phyloP scores from a whole-genome alignment of 2,329 filamentous ascomycete species.

The Sordariomycetes sp. region DNA sequence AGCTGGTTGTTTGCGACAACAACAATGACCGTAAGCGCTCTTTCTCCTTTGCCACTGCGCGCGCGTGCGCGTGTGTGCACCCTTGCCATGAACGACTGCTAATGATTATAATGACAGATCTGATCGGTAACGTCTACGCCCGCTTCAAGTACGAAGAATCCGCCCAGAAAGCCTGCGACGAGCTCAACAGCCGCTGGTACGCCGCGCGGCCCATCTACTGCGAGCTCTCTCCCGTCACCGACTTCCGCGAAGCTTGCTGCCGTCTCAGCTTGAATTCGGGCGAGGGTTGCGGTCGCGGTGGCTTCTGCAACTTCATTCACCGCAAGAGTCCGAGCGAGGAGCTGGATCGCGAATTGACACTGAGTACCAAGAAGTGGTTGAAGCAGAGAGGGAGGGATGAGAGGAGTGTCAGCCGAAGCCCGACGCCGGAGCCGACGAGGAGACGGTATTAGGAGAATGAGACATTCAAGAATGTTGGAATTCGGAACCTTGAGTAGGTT shows the following conservation, averaged over 20 bases:
- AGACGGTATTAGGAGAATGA: slow-evolving; percentile 48
- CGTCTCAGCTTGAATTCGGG: slow-evolving; percentile 87
- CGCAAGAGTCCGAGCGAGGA: slow-evolving; percentile 88
- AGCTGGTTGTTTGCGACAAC: slow-evolving; percentile 97
- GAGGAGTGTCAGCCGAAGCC: slow-evolving; percentile 72
- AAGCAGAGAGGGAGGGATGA: slow-evolving; percentile 75
- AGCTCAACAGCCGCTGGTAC: slow-evolving; percentile 93
- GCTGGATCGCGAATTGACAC: slow-evolving; percentile 76
- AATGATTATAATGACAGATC: slow-evolving; percentile 43
- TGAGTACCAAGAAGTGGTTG: slow-evolving; percentile 95
- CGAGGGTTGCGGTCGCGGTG: slow-evolving; percentile 89
- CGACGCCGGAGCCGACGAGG: slow-evolving; percentile 75
- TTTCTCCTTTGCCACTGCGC: background rate
- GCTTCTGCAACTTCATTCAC: slow-evolving; percentile 99
- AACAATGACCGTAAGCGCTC: slow-evolving; percentile 80
- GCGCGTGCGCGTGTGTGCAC: no score
- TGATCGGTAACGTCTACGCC: slow-evolving; percentile 98
- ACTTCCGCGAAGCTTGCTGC: slow-evolving; percentile 97
- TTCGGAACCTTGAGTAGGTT: no score
- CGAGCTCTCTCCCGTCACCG: slow-evolving; percentile 92
- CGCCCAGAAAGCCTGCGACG: slow-evolving; percentile 87
- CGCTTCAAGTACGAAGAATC: slow-evolving; percentile 99
- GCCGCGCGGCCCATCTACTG: slow-evolving; percentile 95
- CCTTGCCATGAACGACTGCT: no score
- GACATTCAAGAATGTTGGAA: no score